Percentiles rank a stretch among this genome's conserved stretches.
phyloP scores from a whole-genome alignment of 1,284 basidiomycete genomes.

The Heterobasidion irregulare region DNA sequence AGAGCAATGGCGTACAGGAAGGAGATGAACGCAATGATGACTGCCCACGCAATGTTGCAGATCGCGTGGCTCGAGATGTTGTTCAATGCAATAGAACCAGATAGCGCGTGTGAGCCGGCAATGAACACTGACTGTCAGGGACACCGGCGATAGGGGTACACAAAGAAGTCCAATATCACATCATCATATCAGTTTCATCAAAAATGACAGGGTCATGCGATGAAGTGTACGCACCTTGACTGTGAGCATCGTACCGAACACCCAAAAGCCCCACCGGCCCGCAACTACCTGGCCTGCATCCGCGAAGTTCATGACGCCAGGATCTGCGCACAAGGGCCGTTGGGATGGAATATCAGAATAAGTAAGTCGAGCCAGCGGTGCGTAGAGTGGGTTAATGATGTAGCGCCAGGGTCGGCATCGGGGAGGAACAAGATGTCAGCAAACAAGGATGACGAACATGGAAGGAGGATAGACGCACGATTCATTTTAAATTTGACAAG shows the following conservation, averaged over 20 bases:
- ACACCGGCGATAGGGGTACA: no score
- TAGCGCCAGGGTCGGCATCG: no score
- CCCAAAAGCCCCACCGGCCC: slow-evolving; percentile 4
- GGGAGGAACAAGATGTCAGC: no score
- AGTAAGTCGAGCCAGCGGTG: not conserved
- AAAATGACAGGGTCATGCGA: not conserved
- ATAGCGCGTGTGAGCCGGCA: slow-evolving; percentile 4
- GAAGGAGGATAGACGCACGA: not conserved
- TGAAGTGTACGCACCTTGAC: not conserved
- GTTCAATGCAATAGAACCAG: slow-evolving; percentile 2
- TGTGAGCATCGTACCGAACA: slow-evolving; percentile 5
- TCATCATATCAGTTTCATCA: not conserved
- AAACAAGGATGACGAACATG: not conserved
- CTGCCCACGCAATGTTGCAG: slow-evolving; percentile 4
- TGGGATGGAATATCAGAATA: not conserved
- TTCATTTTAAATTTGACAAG: slow-evolving; percentile 7
- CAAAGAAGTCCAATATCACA: not conserved
- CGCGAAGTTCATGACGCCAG: slow-evolving; percentile 7
- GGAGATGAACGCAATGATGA: slow-evolving; percentile 2
- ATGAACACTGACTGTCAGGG: slow-evolving; percentile 2
- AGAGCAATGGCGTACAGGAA: not conserved
- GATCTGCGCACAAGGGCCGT: not conserved
- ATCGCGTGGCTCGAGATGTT: slow-evolving; percentile 2
- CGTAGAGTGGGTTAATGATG: not conserved
- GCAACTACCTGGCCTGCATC: slow-evolving; percentile 5